A percentile compares a stretch with the other conserved stretches of the same genome.
phyloP scores from a whole-genome alignment of 371 early-diverging fungal genomes.

The Syncephalis plumigaleata region DNA sequence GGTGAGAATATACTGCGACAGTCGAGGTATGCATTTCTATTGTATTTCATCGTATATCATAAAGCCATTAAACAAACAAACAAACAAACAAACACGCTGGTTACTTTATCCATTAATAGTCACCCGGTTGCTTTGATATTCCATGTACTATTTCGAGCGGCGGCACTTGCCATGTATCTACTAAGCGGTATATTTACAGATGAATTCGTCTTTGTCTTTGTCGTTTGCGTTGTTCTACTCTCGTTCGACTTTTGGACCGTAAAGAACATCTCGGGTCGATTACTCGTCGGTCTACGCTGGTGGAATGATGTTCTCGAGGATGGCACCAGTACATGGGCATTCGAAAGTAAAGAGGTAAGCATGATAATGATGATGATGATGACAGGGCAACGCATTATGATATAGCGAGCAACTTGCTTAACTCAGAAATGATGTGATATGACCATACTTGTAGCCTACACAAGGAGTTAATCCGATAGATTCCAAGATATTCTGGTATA shows the following conservation, averaged over 20 bases:
- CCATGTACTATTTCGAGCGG: conserved; percentile 68
- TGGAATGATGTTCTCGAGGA: conserved; percentile 94
- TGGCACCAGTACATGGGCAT: conserved; percentile 85
- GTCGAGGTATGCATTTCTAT: neutral
- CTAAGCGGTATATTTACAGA: conserved; percentile 57
- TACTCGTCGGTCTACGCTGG: conserved; percentile 93
- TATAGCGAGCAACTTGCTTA: neutral
- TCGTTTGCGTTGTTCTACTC: conserved; percentile 72
- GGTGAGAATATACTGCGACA: no score
- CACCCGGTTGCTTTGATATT: conserved; percentile 87
- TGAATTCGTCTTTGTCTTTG: conserved; percentile 81
- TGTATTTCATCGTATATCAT: no score
- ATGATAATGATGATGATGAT: neutral
- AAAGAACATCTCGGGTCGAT: conserved; percentile 90
- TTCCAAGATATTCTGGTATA: conserved; percentile 80
- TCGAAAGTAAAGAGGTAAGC: conserved; percentile 78
- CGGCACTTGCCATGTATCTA: conserved; percentile 66
- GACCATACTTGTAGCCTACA: conserved; percentile 23
- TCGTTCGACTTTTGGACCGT: conserved; percentile 98
- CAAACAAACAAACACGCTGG: no score
- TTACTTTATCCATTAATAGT: conserved; percentile 15
- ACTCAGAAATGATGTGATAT: neutral
- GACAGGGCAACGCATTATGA: neutral
- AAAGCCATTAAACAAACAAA: no score
- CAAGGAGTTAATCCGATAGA: conserved; percentile 66